These are phyloP conservation scores for Tarenaya hassleriana DNA, from an alignment of 345 rosid species.

Conservation along the genomic window DNA sequence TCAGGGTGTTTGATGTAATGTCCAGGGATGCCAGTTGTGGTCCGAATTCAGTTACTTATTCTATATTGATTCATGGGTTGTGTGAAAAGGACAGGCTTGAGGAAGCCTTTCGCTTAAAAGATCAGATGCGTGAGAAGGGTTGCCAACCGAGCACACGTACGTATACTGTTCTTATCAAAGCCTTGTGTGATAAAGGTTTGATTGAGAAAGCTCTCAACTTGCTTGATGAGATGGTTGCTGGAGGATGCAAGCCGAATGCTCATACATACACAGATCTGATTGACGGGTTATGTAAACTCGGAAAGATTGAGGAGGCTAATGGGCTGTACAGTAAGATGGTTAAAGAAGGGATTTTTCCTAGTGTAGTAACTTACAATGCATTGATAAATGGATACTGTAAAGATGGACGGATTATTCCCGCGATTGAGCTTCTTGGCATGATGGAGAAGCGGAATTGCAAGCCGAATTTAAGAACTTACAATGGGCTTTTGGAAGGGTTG, in stretches of 20 bases:
- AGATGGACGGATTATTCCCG: constrained; percentile 34
- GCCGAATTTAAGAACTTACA: constrained; percentile 43
- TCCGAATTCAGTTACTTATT: constrained; percentile 41
- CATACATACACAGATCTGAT: constrained; percentile 41
- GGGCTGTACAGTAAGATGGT: constrained; percentile 37
- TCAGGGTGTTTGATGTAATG: constrained; percentile 42
- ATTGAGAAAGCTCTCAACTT: constrained; percentile 36
- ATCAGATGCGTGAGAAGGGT: constrained; percentile 38
- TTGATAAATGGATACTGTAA: constrained; percentile 48
- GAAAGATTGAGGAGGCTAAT: constrained; percentile 43
- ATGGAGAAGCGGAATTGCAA: constrained; percentile 45
- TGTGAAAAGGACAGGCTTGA: constrained; percentile 36
- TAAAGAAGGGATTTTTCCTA: constrained; percentile 30
- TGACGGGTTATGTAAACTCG: constrained; percentile 40
- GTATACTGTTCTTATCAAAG: constrained; percentile 40
- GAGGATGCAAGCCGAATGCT: constrained; percentile 37
- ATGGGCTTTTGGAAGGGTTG: constrained; percentile 49
- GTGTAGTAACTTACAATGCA: constrained; percentile 38
- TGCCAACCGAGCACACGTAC: constrained; percentile 38
- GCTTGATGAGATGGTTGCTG: constrained; percentile 38
- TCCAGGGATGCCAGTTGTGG: constrained; percentile 29
- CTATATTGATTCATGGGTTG: constrained; percentile 41
- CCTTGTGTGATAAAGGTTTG: constrained; percentile 35
- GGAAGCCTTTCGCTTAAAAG: constrained; percentile 41
- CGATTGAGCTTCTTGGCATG: constrained; percentile 41